Evolutionary conservation across 1,139 yeast species (phyloP).

Genomic region (Yamadazyma blattariae): DNA sequence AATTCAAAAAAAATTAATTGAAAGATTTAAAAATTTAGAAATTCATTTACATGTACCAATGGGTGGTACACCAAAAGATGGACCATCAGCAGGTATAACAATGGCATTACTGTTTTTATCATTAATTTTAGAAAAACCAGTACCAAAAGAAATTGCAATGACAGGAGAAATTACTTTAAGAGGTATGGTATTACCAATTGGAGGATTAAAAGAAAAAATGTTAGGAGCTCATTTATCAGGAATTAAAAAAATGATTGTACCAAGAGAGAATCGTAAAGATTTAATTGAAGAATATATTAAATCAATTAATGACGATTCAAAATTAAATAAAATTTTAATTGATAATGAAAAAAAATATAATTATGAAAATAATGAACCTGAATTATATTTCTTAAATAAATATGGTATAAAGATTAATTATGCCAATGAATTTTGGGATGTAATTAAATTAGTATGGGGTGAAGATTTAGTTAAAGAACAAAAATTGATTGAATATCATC

Average conservation of each 20-base stretch:
- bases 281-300: slow-evolving; percentile 57
- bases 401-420: slow-evolving; percentile 58
- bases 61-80: slow-evolving; percentile 87
- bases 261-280: slow-evolving; percentile 68
- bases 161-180: slow-evolving; percentile 90
- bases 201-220: slow-evolving; percentile 83
- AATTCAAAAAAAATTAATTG: slow-evolving; percentile 28
- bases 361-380: slow-evolving; percentile 41
- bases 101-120: slow-evolving; percentile 82
- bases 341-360: slow-evolving; percentile 31
- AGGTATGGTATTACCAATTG: slow-evolving; percentile 85
- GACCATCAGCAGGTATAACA: slow-evolving; percentile 92
- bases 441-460: slow-evolving; percentile 66
- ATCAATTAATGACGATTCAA: slow-evolving; percentile 30
- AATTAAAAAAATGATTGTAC: slow-evolving; percentile 60
- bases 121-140: slow-evolving; percentile 62
- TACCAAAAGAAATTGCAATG: slow-evolving; percentile 76
- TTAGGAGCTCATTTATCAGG: slow-evolving; percentile 78
- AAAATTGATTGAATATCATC: slow-evolving; percentile 37
- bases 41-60: slow-evolving; percentile 86
- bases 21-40: slow-evolving; percentile 52
- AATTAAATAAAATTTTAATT: slow-evolving; percentile 32
- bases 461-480: slow-evolving; percentile 33
- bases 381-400: slow-evolving; percentile 44
- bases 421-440: slow-evolving; percentile 80